Percentiles rank a stretch among this genome's conserved stretches.
Evolutionary conservation across 306 rosid species (phyloP).

Genomic region (Macrotyloma uniflorum): DNA sequence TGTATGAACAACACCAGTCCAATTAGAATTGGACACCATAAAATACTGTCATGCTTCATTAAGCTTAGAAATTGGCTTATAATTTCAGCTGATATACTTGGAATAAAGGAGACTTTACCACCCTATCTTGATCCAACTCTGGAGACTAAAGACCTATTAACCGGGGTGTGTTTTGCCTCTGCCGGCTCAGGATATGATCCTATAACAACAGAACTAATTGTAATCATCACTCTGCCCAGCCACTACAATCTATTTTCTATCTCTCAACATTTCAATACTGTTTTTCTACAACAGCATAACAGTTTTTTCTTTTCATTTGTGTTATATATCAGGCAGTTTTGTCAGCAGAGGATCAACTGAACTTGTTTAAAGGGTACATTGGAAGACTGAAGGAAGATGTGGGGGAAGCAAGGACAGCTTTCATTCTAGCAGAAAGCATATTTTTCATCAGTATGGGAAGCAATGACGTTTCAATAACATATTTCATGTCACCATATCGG

Average conservation of each 20-base stretch:
- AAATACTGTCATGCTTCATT: background rate
- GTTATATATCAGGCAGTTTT: slow-evolving; percentile 28
- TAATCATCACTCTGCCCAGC: slow-evolving; percentile 1
- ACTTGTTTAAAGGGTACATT: slow-evolving; percentile 38
- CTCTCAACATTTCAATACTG: background rate
- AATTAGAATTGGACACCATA: background rate
- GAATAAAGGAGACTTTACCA: slow-evolving; percentile 44
- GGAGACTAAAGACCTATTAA: slow-evolving; percentile 44
- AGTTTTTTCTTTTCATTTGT: background rate
- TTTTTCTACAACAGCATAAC: background rate
- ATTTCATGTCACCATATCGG: slow-evolving; percentile 29
- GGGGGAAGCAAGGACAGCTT: slow-evolving; percentile 30
- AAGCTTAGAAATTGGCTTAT: background rate
- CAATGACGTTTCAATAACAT: slow-evolving; percentile 38
- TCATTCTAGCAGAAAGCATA: slow-evolving; percentile 19
- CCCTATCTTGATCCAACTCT: slow-evolving; percentile 52
- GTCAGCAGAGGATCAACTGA: slow-evolving; percentile 38
- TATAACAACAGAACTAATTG: slow-evolving; percentile 31
- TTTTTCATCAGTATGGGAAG: slow-evolving; percentile 34
- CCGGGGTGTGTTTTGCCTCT: slow-evolving; percentile 53
- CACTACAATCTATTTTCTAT: background rate
- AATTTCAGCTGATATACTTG: slow-evolving; percentile 44
- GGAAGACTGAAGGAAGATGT: slow-evolving; percentile 28
- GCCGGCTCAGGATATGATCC: slow-evolving; percentile 57
- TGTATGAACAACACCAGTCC: background rate